Base-by-base conservation (phyloP, 345 rosid genomes). In the Murraya paniculata region DNA sequence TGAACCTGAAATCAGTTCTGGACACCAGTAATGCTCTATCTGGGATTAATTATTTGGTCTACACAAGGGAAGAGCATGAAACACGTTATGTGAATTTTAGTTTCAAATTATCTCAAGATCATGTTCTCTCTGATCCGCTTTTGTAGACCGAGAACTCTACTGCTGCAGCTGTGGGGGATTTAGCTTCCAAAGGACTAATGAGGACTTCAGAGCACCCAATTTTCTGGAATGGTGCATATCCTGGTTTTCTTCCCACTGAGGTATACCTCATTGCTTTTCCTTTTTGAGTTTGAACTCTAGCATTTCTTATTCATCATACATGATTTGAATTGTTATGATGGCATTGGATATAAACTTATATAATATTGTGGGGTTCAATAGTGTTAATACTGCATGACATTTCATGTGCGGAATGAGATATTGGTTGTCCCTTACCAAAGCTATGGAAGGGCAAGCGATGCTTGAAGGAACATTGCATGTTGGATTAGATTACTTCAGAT, bases 171-270 rank as follows among this genome's bases (percentile, higher is more conserved):
- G 74, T 78, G 62, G 83, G 83, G 76, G 81, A 84, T 85, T 77
- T 85, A 7, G 80, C 89, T 71, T 83, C 81, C 83, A 83, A 85
- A 84, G 91, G 89, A 62, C 80, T 86, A 70, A 71, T 55, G 66
- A 85, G 90, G 83, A 77, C 86, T 71, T 79, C 92, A 16, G 97
- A 91, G 73, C 88, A 87, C 68, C 86, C 89, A 30, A 73, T 78
- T 45, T 86, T 82, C 69, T 85, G 87, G 85, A 90, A 89, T 60
- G 76, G 81, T 56, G 45, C 61, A 67, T 80, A 64, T 72, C 87
- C 93, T 66, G 48, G 82, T 33, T 88, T 80, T 86, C 82, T 87
- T 83, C 81, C 87, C 56, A 73, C 81, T 68, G 87, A 89, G 97
- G 98, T 92, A 90, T 77, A 74, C 58, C 24, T 33, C 45, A 27